phyloP scores from a whole-genome alignment of 768 basidiomycete genomes.

The Suillus paluster region DNA sequence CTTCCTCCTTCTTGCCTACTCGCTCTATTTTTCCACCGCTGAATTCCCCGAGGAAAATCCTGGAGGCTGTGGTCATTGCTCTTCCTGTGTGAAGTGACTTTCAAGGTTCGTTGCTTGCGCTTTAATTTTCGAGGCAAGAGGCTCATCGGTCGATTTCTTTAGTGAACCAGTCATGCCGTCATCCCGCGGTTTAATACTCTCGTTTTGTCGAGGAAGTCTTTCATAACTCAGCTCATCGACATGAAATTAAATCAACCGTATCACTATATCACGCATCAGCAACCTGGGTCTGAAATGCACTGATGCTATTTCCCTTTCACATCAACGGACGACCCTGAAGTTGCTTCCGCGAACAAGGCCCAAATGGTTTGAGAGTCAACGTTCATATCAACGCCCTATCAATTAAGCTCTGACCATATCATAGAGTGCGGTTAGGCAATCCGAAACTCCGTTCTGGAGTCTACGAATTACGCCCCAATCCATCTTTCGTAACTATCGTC shows the following conservation, averaged over 20 bases:
- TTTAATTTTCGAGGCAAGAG: not conserved
- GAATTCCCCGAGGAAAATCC: not conserved
- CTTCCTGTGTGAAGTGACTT: not conserved
- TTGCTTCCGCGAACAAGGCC: not conserved
- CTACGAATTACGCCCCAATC: not conserved
- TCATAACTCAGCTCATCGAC: slow-evolving; percentile 1
- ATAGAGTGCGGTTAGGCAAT: slow-evolving; percentile 4
- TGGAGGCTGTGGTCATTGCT: slow-evolving; percentile 1
- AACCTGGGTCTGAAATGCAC: not conserved
- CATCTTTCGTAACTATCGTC: slow-evolving; percentile 6
- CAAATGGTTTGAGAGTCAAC: not conserved
- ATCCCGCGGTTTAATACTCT: slow-evolving; percentile 6
- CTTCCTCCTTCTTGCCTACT: not conserved
- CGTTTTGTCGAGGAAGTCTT: not conserved
- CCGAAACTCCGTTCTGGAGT: slow-evolving; percentile 10
- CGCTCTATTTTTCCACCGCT: not conserved
- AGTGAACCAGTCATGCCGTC: not conserved
- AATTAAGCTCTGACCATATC: not conserved
- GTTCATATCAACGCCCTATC: not conserved
- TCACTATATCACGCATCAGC: slow-evolving; percentile 2
- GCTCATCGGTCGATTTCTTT: not conserved
- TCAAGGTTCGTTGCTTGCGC: not conserved
- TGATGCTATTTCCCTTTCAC: not conserved
- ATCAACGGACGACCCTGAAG: not conserved
- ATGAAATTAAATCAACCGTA: not conserved